Conservation (phyloP, 768 basidiomycete species). For the Collybia mongolica region DNA sequence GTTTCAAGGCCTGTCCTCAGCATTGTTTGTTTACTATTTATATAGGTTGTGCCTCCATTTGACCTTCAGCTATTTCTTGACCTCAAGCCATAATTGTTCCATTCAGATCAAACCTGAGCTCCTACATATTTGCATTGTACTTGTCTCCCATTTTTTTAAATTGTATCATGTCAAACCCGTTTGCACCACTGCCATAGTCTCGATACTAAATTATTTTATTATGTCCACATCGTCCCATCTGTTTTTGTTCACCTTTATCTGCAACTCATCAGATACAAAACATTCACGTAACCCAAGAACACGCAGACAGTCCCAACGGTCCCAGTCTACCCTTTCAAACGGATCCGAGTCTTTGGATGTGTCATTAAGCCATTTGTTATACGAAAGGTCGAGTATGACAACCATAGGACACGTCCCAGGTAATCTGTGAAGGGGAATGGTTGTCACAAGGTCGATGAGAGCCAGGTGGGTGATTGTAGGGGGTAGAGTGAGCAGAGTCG, state of each 20-base stretch:
- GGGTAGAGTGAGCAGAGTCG: conserved; percentile 51
- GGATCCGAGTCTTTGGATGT: conserved; percentile 27
- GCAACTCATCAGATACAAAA: conserved; percentile 38
- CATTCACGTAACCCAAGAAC: conserved; percentile 60
- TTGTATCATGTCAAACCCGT: neutral
- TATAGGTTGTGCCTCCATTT: conserved; percentile 48
- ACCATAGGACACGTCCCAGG: conserved; percentile 62
- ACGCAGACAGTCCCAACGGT: conserved; percentile 48
- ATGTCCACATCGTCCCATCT: conserved; percentile 66
- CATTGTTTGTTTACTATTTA: neutral
- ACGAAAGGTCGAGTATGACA: conserved; percentile 64
- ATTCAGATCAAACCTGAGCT: too few species aligned
- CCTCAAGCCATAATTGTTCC: conserved; percentile 30
- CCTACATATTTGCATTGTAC: neutral
- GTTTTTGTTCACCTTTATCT: conserved; percentile 50
- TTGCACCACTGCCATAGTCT: too few species aligned
- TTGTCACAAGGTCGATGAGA: conserved; percentile 48
- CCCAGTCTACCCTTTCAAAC: conserved; percentile 58
- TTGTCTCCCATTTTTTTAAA: neutral
- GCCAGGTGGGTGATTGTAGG: conserved; percentile 64
- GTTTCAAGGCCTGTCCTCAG: conserved; percentile 1
- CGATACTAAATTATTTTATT: conserved; percentile 29
- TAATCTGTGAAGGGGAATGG: conserved; percentile 54
- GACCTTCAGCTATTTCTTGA: conserved; percentile 55
- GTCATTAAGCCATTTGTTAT: conserved; percentile 46